Evolutionary conservation across 108 stramenopile species (phyloP).

Genomic region (Skeletonema menzelii): DNA sequence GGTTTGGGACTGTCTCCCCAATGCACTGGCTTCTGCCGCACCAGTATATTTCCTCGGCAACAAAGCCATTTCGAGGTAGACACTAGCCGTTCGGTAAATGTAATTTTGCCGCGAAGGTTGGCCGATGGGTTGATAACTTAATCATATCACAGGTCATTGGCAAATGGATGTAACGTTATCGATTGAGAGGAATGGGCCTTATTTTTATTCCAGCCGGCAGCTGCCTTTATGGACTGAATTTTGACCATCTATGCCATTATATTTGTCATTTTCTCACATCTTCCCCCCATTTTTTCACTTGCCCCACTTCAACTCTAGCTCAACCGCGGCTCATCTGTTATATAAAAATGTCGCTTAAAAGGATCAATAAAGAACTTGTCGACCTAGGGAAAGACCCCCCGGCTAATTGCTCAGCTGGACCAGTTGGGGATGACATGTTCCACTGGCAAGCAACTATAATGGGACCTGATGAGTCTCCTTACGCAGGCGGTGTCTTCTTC

Average conservation of each 20-base stretch:
- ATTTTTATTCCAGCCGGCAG: not conserved
- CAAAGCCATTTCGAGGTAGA: too few relatives aligned
- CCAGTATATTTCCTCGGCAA: not conserved
- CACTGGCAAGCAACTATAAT: slow-evolving; percentile 99
- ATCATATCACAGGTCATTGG: not conserved
- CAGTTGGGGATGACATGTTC: slow-evolving; percentile 98
- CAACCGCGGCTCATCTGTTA: not conserved
- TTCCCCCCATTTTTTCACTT: not conserved
- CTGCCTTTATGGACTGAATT: not conserved
- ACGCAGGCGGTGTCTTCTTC: slow-evolving; percentile 96
- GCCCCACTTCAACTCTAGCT: not conserved
- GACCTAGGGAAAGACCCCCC: slow-evolving; percentile 99
- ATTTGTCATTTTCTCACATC: not conserved
- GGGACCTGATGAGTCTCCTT: slow-evolving; percentile 98
- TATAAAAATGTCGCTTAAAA: slow-evolving; percentile 81
- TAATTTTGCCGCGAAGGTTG: not conserved
- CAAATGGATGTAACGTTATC: not conserved
- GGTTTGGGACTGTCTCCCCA: not conserved
- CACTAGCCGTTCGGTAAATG: not conserved
- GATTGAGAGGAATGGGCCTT: not conserved
- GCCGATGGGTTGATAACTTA: not conserved
- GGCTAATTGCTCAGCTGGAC: slow-evolving; percentile 98
- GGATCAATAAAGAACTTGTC: slow-evolving; percentile 96
- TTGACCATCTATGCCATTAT: not conserved
- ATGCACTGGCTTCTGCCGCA: not conserved